These are phyloP conservation scores for Vigna unguiculata DNA, from an alignment of 306 rosid species.

Conservation along the genomic window DNA sequence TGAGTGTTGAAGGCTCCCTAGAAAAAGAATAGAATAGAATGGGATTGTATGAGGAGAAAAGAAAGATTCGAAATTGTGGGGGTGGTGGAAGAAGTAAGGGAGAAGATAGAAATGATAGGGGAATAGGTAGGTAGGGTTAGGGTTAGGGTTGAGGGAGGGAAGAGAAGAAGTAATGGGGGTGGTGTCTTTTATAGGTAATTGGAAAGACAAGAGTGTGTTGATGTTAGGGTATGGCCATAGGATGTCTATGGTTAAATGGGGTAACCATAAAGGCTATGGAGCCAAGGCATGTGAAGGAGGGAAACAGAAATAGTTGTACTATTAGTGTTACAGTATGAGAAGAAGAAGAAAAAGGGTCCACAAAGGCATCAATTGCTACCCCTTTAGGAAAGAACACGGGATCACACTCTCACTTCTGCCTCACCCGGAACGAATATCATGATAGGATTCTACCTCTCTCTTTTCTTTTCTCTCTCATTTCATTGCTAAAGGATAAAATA, in stretches of 20 bases:
- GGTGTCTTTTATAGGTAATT: slow-evolving; percentile 41
- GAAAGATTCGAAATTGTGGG: slow-evolving; percentile 27
- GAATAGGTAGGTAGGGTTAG: slow-evolving; percentile 37
- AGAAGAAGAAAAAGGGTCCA: slow-evolving; percentile 41
- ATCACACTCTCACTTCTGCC: slow-evolving; percentile 12
- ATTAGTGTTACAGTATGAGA: background rate
- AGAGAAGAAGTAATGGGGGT: slow-evolving; percentile 27
- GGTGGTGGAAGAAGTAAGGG: slow-evolving; percentile 12
- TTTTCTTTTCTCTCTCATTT: slow-evolving; percentile 28
- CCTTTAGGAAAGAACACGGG: slow-evolving; percentile 14
- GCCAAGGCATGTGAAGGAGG: slow-evolving; percentile 24
- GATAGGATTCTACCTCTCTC: background rate
- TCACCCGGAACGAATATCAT: slow-evolving; percentile 5
- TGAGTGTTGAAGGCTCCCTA: no score
- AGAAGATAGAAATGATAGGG: slow-evolving; percentile 31
- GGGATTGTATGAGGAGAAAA: slow-evolving; percentile 7
- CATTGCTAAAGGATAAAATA: slow-evolving; percentile 44
- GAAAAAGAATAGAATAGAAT: no score
- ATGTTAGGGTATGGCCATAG: slow-evolving; percentile 8
- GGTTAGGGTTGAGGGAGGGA: slow-evolving; percentile 31
- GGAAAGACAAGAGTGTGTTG: slow-evolving; percentile 32
- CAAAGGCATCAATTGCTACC: slow-evolving; percentile 24
- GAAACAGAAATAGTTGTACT: background rate
- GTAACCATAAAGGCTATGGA: slow-evolving; percentile 20
- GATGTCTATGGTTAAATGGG: slow-evolving; percentile 1